A percentile compares a stretch with the other conserved stretches of the same genome.
phyloP scores from a whole-genome alignment of 2,329 filamentous ascomycete species.

The Cadophora luteo-olivacea region DNA sequence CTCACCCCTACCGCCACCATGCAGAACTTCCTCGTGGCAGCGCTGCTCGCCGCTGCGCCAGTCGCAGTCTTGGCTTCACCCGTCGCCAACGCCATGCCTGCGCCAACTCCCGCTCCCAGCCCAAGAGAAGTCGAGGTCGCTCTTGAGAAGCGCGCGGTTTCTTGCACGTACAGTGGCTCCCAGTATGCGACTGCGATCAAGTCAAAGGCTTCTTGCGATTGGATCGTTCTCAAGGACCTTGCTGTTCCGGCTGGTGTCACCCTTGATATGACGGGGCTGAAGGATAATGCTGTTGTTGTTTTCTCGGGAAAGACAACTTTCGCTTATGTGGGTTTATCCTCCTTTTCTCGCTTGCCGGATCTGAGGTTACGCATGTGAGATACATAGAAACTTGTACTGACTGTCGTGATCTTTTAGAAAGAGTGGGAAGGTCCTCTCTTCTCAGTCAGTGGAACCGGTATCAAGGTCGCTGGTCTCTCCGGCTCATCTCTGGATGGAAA shows the following conservation, averaged over 20 bases:
- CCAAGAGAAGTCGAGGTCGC: slow-evolving; percentile 19
- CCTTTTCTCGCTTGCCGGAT: not conserved
- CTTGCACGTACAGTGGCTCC: slow-evolving; percentile 20
- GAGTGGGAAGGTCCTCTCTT: slow-evolving; percentile 24
- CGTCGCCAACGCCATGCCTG: slow-evolving; percentile 16
- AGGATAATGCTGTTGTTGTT: slow-evolving; percentile 18
- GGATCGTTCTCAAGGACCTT: slow-evolving; percentile 18
- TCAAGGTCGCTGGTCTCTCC: slow-evolving; percentile 15
- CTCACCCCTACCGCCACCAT: slow-evolving; percentile 4
- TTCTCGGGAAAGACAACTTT: slow-evolving; percentile 21
- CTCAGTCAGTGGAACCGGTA: slow-evolving; percentile 22
- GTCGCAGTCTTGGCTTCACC: slow-evolving; percentile 15
- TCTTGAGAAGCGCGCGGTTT: slow-evolving; percentile 20
- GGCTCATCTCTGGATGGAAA: slow-evolving; percentile 20
- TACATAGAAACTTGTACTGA: not conserved
- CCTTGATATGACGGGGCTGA: slow-evolving; percentile 20
- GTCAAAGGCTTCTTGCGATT: slow-evolving; percentile 20
- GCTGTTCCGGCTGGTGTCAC: slow-evolving; percentile 21
- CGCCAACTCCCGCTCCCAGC: slow-evolving; percentile 15
- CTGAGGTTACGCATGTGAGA: not conserved
- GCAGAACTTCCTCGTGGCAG: slow-evolving; percentile 5
- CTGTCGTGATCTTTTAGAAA: not conserved
- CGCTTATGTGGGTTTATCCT: slow-evolving; percentile 11
- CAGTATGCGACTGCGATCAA: slow-evolving; percentile 20
- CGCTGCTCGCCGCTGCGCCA: slow-evolving; percentile 14